Conservation (phyloP, 2,329 filamentous ascomycete genomes). For the Pezicula radicicola region DNA sequence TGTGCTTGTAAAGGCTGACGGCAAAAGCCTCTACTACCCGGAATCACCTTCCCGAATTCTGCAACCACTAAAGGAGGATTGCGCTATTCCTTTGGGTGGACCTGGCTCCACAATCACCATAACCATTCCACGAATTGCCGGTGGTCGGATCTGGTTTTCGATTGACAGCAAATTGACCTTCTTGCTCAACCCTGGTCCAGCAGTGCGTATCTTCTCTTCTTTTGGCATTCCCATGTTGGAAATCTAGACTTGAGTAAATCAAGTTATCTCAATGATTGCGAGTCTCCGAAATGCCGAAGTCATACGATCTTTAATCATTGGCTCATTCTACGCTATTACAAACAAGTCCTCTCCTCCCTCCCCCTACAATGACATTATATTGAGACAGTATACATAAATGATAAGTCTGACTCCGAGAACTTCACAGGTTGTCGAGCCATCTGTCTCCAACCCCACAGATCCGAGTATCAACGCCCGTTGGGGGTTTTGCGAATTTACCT, state of each 20-base stretch:
- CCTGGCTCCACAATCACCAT: slow-evolving; percentile 57
- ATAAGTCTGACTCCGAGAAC: too few species aligned
- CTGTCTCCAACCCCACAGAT: slow-evolving; percentile 64
- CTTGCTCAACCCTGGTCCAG: slow-evolving; percentile 62
- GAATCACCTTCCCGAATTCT: slow-evolving; percentile 49
- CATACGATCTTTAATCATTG: too few species aligned
- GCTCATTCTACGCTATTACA: too few species aligned
- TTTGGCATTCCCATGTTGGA: too few species aligned
- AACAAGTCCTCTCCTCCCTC: too few species aligned
- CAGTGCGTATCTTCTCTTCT: slow-evolving; percentile 23
- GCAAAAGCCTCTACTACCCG: slow-evolving; percentile 62
- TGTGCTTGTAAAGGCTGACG: slow-evolving; percentile 64
- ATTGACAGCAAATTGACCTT: slow-evolving; percentile 60
- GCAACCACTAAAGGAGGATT: slow-evolving; percentile 51
- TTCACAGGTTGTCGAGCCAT: slow-evolving; percentile 61
- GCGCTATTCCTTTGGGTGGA: slow-evolving; percentile 62
- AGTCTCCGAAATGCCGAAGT: too few species aligned
- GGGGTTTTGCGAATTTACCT: slow-evolving; percentile 69
- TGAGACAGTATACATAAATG: too few species aligned
- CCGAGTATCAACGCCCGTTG: slow-evolving; percentile 58
- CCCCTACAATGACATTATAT: too few species aligned
- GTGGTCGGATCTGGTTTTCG: slow-evolving; percentile 71
- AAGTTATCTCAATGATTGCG: too few species aligned
- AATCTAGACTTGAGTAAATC: too few species aligned
- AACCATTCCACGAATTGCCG: slow-evolving; percentile 67